phyloP scores from a whole-genome alignment of 768 basidiomycete species.

The Cytidiella melzeri region DNA sequence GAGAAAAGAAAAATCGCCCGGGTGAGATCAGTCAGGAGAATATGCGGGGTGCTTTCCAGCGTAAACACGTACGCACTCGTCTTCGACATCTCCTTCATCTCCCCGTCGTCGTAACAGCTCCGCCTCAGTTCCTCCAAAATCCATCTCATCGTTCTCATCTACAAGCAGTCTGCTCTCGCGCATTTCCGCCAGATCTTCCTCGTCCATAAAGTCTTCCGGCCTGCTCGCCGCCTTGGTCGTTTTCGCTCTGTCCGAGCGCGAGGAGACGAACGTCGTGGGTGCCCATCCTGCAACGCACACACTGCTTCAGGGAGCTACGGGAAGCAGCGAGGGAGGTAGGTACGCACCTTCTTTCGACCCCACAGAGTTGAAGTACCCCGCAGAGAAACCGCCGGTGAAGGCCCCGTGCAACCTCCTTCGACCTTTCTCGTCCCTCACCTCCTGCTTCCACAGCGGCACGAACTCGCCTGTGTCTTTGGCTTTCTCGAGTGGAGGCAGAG shows the following conservation, averaged over 20 bases:
- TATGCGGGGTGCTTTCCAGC: too few species aligned
- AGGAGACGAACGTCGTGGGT: constrained; percentile 89
- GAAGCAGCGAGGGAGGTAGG: background rate
- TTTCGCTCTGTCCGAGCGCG: constrained; percentile 69
- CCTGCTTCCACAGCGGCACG: constrained; percentile 97
- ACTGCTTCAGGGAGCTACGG: background rate
- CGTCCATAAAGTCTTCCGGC: constrained; percentile 98
- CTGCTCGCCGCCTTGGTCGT: constrained; percentile 47
- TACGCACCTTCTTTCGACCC: constrained; percentile 88
- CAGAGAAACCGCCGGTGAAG: constrained; percentile 97
- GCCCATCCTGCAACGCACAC: constrained; percentile 83
- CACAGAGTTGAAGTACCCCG: constrained; percentile 94
- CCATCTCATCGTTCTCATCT: constrained; percentile 76
- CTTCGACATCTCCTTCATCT: constrained; percentile 32
- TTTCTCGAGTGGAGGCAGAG: constrained; percentile 91
- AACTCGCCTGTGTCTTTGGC: constrained; percentile 90
- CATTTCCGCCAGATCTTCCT: constrained; percentile 87
- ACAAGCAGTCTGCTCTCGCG: constrained; percentile 69
- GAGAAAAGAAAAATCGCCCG: too few species aligned
- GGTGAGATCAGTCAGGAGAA: too few species aligned
- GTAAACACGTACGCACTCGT: constrained; percentile 43
- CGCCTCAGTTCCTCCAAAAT: constrained; percentile 50
- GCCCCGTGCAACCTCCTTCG: constrained; percentile 93
- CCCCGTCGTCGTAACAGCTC: constrained; percentile 33
- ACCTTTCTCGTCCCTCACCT: constrained; percentile 89